phyloP scores from a whole-genome alignment of 1,284 basidiomycete genomes.

The Laetiporus sulphureus region DNA sequence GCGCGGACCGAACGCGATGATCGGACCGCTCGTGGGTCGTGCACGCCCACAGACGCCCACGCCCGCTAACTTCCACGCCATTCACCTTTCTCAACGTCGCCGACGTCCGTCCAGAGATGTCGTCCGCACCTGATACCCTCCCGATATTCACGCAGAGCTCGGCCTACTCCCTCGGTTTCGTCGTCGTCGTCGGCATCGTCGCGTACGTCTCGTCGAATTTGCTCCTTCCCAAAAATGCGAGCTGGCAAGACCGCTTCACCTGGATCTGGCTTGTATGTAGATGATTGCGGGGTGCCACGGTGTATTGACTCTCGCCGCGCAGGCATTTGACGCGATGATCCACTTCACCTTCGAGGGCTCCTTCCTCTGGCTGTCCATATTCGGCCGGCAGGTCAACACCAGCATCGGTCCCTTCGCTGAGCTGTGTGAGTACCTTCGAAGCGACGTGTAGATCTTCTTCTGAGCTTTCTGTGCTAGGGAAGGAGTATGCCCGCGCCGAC shows the following conservation, averaged over 20 bases:
- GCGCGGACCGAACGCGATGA: too few relatives aligned
- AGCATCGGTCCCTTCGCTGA: conserved; percentile 66
- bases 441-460: neutral
- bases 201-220: conserved; percentile 45
- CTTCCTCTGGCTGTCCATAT: conserved; percentile 69
- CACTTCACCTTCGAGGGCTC: conserved; percentile 76
- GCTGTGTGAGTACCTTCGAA: conserved; percentile 47
- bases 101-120: too few relatives aligned
- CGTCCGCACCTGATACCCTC: conserved; percentile 9
- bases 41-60: too few relatives aligned
- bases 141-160: conserved; percentile 62
- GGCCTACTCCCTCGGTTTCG: conserved; percentile 54
- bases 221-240: conserved; percentile 54
- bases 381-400: conserved; percentile 66
- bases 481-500: conserved; percentile 71
- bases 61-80: too few relatives aligned
- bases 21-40: too few relatives aligned
- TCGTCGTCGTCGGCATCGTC: conserved; percentile 40
- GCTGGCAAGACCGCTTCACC: conserved; percentile 55
- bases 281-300: neutral
- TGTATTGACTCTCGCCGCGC: neutral
- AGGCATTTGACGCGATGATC: conserved; percentile 75
- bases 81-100: too few relatives aligned
- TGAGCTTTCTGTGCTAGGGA: conserved; percentile 31
- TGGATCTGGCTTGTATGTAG: conserved; percentile 66